These are phyloP conservation scores for Salvia rosmarinus DNA, from an alignment of 257 asterid species.

Conservation along the genomic window DNA sequence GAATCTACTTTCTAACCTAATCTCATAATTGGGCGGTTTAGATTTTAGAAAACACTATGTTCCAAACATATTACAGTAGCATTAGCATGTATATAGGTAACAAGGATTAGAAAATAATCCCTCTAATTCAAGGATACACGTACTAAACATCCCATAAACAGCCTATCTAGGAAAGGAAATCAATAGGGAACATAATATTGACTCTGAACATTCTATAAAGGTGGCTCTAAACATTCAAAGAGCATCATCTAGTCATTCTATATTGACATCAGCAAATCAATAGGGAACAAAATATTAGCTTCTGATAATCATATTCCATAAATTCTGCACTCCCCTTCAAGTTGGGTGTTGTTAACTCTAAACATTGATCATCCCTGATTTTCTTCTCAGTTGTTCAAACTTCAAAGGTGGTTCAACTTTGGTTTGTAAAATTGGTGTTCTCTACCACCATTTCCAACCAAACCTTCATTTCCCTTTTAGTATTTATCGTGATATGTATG, in stretches of 20 bases:
- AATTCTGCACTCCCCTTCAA: not conserved
- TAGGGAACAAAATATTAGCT: not conserved
- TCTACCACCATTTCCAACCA: not conserved
- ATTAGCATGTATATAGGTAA: not conserved
- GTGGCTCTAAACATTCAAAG: no score
- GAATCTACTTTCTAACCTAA: conserved; percentile 5
- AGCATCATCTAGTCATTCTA: not conserved
- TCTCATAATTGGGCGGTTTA: not conserved
- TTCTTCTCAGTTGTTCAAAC: not conserved
- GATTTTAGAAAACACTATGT: not conserved
- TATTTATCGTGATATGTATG: not conserved
- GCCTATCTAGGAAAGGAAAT: not conserved
- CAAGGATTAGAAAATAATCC: not conserved
- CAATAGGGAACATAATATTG: no score
- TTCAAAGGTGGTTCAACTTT: not conserved
- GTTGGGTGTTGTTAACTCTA: not conserved
- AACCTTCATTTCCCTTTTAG: not conserved
- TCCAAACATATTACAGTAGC: not conserved
- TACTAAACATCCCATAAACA: not conserved
- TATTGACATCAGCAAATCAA: not conserved
- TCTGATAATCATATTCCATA: not conserved
- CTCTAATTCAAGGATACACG: not conserved
- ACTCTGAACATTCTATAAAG: no score
- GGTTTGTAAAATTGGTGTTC: not conserved
- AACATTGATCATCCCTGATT: not conserved